phyloP scores from a whole-genome alignment of 2,329 filamentous ascomycete species.

The Aspergillus amoenus region DNA sequence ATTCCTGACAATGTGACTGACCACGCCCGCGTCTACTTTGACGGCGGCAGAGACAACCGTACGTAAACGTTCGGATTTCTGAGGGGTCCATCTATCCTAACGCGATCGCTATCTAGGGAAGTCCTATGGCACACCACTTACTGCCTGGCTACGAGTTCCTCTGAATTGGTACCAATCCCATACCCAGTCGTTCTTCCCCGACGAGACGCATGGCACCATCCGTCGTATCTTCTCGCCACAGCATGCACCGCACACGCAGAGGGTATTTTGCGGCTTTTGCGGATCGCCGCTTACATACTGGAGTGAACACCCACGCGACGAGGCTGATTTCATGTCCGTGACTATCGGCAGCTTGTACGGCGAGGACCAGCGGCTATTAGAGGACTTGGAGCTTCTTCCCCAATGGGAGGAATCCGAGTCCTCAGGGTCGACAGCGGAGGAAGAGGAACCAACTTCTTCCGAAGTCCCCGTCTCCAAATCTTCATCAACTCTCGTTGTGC shows the following conservation, averaged over 20 bases:
- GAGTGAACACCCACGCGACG: constrained; percentile 69
- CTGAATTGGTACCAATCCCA: constrained; percentile 75
- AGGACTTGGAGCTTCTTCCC: constrained; percentile 74
- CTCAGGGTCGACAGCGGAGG: constrained; percentile 25
- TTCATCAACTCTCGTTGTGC: constrained; percentile 22
- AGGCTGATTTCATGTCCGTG: constrained; percentile 77
- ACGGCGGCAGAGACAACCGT: constrained; percentile 70
- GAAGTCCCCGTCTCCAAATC: constrained; percentile 5
- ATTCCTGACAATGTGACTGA: constrained; percentile 61
- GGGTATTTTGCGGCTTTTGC: constrained; percentile 89
- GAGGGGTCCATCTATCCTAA: not conserved
- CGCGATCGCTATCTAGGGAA: constrained; percentile 46
- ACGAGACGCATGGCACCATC: constrained; percentile 70
- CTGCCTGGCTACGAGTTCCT: constrained; percentile 80
- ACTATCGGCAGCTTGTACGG: constrained; percentile 74
- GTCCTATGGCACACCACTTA: constrained; percentile 69
- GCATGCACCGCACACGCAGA: constrained; percentile 59
- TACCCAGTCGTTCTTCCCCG: constrained; percentile 72
- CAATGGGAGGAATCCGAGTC: constrained; percentile 29
- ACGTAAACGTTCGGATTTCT: constrained; percentile 43
- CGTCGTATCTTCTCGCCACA: constrained; percentile 65
- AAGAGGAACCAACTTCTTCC: constrained; percentile 24
- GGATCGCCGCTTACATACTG: constrained; percentile 83
- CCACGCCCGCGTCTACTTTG: constrained; percentile 70
- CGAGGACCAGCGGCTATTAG: constrained; percentile 70